Percentiles rank a stretch among this genome's conserved stretches.
phyloP scores from a whole-genome alignment of 768 basidiomycete species.

The Xerocomellus dryophilus region DNA sequence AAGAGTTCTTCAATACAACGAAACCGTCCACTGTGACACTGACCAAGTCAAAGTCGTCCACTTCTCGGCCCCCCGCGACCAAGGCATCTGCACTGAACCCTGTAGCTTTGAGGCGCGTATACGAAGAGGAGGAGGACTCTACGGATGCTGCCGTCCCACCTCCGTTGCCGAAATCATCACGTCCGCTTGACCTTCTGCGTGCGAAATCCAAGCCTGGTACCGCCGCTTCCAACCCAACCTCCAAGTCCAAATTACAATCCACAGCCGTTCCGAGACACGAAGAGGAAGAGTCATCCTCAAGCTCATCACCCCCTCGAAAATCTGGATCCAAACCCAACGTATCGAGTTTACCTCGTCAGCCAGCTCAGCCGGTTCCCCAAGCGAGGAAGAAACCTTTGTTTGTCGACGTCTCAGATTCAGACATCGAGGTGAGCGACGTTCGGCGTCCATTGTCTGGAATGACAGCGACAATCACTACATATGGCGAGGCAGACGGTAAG shows the following conservation, averaged over 20 bases:
- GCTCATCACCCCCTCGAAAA: not conserved
- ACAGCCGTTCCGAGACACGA: conserved; percentile 2
- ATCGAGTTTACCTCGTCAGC: not conserved
- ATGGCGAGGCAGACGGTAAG: not conserved
- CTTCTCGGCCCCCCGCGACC: not conserved
- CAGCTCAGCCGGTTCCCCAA: not conserved
- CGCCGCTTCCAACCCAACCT: not conserved
- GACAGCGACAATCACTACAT: not conserved
- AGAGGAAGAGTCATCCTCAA: conserved; percentile 11
- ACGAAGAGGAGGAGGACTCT: conserved; percentile 9
- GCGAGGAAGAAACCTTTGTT: conserved; percentile 17
- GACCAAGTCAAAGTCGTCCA: conserved; percentile 4
- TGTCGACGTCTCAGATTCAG: conserved; percentile 25
- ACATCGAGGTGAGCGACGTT: conserved; percentile 17
- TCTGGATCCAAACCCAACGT: not conserved
- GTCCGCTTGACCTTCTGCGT: conserved; percentile 30
- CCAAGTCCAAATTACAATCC: not conserved
- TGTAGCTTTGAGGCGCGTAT: not conserved
- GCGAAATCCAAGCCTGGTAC: conserved; percentile 3
- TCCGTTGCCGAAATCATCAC: conserved; percentile 15
- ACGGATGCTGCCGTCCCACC: not conserved
- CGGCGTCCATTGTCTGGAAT: not conserved
- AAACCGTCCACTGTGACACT: conserved; percentile 6
- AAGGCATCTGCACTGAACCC: not conserved
- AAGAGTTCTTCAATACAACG: conserved; percentile 4